Percentiles rank a stretch among this genome's conserved stretches.
These are phyloP conservation scores for Ammopiptanthus mongolicus DNA, from an alignment of 306 rosid species.

Conservation along the genomic window DNA sequence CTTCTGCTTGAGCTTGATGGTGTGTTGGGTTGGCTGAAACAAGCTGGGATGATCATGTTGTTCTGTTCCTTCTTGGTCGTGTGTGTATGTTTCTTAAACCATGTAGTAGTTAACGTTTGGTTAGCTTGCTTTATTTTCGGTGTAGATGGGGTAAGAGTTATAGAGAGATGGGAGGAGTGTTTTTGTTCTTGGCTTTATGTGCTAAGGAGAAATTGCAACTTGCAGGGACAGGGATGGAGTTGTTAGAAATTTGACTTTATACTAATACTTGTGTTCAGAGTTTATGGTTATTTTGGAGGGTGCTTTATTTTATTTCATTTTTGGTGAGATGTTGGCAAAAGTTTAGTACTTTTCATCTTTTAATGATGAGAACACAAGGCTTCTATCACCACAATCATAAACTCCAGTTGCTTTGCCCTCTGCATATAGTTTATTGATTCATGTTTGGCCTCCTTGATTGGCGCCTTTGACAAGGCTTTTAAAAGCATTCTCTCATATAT, in stretches of 20 bases:
- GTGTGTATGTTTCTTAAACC: constrained; percentile 27
- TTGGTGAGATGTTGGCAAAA: constrained; percentile 19
- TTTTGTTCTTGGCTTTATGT: not conserved
- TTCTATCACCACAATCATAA: constrained; percentile 32
- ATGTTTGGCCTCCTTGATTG: constrained; percentile 41
- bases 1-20: constrained; percentile 29
- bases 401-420: constrained; percentile 19
- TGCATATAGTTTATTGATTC: constrained; percentile 1
- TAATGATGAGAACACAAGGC: constrained; percentile 29
- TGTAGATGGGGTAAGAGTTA: not conserved
- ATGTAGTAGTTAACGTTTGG: not conserved
- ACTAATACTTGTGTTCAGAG: not conserved
- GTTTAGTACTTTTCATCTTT: constrained; percentile 6
- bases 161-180: not conserved
- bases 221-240: not conserved
- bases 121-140: not conserved
- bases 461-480: constrained; percentile 47
- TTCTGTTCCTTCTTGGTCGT: not conserved
- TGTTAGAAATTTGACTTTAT: constrained; percentile 1
- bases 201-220: not conserved
- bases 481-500: not conserved
- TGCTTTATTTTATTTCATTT: not conserved
- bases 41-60: constrained; percentile 69
- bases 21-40: constrained; percentile 74
- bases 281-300: constrained; percentile 1